Percentiles rank a stretch among this genome's conserved stretches.
phyloP scores from a whole-genome alignment of 2,329 filamentous ascomycete species.

The Sclerotinia borealis region DNA sequence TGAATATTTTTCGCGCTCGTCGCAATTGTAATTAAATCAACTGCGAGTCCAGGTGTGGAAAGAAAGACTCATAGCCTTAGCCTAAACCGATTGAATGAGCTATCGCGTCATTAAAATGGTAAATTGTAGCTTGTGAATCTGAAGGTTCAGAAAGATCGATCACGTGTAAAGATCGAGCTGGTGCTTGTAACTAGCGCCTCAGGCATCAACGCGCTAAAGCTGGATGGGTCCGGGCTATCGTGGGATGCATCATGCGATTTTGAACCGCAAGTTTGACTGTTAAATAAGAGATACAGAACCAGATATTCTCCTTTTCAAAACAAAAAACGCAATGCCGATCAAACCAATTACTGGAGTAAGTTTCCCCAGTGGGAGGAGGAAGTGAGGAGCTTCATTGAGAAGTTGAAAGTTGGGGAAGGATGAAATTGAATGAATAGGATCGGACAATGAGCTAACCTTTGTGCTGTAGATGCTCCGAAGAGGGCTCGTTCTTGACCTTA shows the following conservation, averaged over 20 bases:
- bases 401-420: not conserved
- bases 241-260: constrained; percentile 23
- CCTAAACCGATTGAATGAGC: not conserved
- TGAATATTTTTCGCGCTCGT: not conserved
- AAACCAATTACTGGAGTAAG: constrained; percentile 36
- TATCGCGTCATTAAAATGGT: not conserved
- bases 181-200: not conserved
- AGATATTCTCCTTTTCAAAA: constrained; percentile 25
- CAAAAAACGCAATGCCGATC: constrained; percentile 31
- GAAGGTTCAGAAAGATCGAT: not conserved
- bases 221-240: not conserved
- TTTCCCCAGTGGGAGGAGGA: constrained; percentile 2
- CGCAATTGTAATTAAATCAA: not conserved
- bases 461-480: constrained; percentile 49
- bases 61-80: not conserved
- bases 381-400: not conserved
- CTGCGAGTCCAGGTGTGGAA: not conserved
- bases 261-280: constrained; percentile 12
- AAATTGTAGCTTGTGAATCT: not conserved
- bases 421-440: constrained; percentile 9
- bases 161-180: not conserved
- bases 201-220: constrained; percentile 1
- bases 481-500: constrained; percentile 51
- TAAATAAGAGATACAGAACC: constrained; percentile 27
- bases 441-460: constrained; percentile 27